Base-by-base conservation (phyloP, 1,139 yeast genomes). In the Geotrichum phurueaensis region DNA sequence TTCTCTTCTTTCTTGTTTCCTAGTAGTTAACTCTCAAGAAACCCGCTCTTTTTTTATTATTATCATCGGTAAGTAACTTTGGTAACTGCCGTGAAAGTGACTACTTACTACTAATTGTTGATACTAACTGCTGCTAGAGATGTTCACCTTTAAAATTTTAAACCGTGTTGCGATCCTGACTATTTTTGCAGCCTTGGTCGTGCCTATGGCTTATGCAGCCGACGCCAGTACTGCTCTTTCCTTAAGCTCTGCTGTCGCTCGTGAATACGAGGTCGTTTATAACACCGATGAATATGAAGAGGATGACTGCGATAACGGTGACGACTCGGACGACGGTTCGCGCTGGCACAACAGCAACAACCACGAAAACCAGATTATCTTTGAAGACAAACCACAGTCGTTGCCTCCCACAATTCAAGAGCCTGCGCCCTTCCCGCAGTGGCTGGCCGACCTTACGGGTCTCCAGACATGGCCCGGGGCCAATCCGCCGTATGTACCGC, bases 401-500 rank as follows among this genome's bases (percentile, higher is more conserved):
- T 50, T 48, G 15, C 53, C 43, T n/a, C 45, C 48, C 6, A 20
- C 61, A 10, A 22, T 57, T 13, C 63, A 57, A 33, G 63, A 60
- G 13, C 51, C 54, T 12, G 31, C 54, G 15, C 59, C 59, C 2
- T 84, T 91, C 65, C 97, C 97, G 0, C 64, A 77, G 50, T 91
- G 97, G 97, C 79, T 91, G 39, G 68, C 79, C 0, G 87, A 83
- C 12, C 81, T 89, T 65, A 90, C 97, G 0, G 92, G 94, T 0
- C 70, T 89, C 56, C 74, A 68, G 0, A 80, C 80, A 61, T 91
- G 97, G 97, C 97, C 97, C 0, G 92, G 86, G 0, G 71, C 82
- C 59, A 84, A 85, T 56, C 96, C 97, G 2, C 97, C 97, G 0
- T 91, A 89, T 71, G 86, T 91, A 39, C 91, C 96, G 1, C 75